Base-by-base conservation (phyloP, 2,329 filamentous ascomycete genomes). In the Dothistroma septosporum region DNA sequence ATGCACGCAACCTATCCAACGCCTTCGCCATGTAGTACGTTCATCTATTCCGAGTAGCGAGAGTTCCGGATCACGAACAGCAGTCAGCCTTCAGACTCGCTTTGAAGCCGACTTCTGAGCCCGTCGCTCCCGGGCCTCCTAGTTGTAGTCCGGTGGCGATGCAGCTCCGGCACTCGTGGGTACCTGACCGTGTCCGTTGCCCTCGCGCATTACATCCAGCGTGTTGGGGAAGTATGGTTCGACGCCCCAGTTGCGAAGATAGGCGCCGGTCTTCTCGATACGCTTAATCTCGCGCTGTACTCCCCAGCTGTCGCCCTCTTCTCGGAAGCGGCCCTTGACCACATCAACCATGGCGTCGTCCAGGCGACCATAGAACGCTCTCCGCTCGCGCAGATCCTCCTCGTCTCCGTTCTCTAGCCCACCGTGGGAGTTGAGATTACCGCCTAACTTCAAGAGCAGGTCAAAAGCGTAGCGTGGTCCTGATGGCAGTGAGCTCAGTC, bases 351-450 rank as follows among this genome's bases (percentile, higher is more conserved):
- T 82, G 59, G 77, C 76, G 49, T 75, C 71, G 62, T 83, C 80
- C 3, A 83, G 72, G 3, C 76, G 68, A 37, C 67, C 73, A 70
- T 83, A 83, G 72, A 83, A 83, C 44, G 78, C 75, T 37, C 78
- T 75, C 21, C 80, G 77, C 55, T 80, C 79, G 28, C 69, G 68
- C 24, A 81, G 74, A 67, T 83, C 80, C 33, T 76, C 73, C n/a
- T 75, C 71, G 61, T 81, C 79, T 56, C 77, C 77, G 53, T 75
- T 76, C 65, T 82, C 80, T 8, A 82, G 75, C 16, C 80, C 80
- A 57, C 80, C 80, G 68, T 83, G 80, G 5, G 76, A 79, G 73
- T 83, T 83, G 61, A 83, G 78, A 68, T 83, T 83, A 65, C 80
- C 80, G 69, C 79, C 80, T 11, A 83, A 77, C 70, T 83, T 83